Evolutionary conservation across 2,329 filamentous ascomycete genomes (phyloP), one percentile per base, ranked within the genome.

Genomic region (Corinectria fuckeliana): DNA sequence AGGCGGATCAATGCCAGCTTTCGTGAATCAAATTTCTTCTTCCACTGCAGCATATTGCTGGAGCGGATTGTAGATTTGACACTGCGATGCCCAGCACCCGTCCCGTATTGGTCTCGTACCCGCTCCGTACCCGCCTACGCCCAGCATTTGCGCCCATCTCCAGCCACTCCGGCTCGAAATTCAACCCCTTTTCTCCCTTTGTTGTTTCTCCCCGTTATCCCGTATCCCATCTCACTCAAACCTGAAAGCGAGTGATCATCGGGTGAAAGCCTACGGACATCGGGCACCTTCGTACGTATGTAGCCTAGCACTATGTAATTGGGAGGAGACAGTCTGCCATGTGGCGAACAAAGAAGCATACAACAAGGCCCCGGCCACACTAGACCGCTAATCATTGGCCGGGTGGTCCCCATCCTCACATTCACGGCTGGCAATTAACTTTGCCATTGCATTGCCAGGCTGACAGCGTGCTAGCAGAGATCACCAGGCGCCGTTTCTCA

Each of bases 251-350:
- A 42, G n/a, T n/a, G n/a, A n/a, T n/a, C n/a, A n/a, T n/a, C 18
- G 25, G 38, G 14, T 34, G 21, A 18, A 41, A n/a, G n/a, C n/a
- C n/a, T n/a, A n/a, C 36, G 34, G 34, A 32, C 30, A 25, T 42
- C 20, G 30, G 50, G 18, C 30, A 50, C 20, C 32, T 16, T 34
- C n/a, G 32, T 34, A 28, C 11, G 26, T 8, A 28, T 10, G n/a
- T n/a, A n/a, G n/a, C 49, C 25, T 49, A 50, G 44, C 41, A 16
- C 13, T 20, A 18, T 23, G 10, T 42, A 26, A 5, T 8, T 26
- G 23, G 23, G n/a, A 28, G 23, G 23, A 30, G 45, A 41, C 47
- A 32, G 54, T 48, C n/a, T 60, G 62, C 62, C 62, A 65, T 63
- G 62, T 65, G 61, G 61, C 61, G 60, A 38, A 50, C 49, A 50